These are phyloP conservation scores for Solanum etuberosum DNA, from an alignment of 257 asterid genomes.

Conservation along the genomic window DNA sequence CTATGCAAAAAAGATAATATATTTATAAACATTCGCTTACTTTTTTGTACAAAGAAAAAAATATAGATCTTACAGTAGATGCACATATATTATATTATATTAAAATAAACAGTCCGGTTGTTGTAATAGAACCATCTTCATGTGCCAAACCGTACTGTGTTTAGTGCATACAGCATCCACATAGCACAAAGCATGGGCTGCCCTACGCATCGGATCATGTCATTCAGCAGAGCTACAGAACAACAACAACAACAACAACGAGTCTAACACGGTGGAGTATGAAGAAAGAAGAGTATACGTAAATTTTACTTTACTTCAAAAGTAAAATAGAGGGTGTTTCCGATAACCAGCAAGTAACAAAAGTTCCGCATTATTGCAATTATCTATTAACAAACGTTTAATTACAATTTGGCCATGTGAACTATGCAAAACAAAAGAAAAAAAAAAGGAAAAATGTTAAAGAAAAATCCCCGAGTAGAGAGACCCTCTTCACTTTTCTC, in stretches of 20 bases:
- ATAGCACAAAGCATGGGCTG: neutral
- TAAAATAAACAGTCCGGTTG: neutral
- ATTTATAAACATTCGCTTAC: neutral
- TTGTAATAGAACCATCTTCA: neutral
- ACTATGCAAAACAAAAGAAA: neutral
- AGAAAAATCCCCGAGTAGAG: neutral
- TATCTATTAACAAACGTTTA: slow-evolving; percentile 37
- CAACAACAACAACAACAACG: neutral
- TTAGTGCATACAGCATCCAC: neutral
- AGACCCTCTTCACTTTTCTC: neutral
- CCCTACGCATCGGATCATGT: neutral
- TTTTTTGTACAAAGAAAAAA: neutral
- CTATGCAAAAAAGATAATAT: neutral
- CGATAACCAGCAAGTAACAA: neutral
- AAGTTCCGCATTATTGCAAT: slow-evolving; percentile 11
- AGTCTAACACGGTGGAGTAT: neutral
- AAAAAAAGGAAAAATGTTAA: neutral
- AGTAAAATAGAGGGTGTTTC: neutral
- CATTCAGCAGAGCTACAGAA: neutral
- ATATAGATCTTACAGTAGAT: neutral
- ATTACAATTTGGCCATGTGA: slow-evolving; percentile 43
- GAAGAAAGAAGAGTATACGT: too few relatives aligned
- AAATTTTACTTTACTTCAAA: neutral
- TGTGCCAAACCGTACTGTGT: neutral
- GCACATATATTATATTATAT: neutral